Base-by-base conservation (phyloP, 768 basidiomycete genomes). In the Agaricus bisporus region DNA sequence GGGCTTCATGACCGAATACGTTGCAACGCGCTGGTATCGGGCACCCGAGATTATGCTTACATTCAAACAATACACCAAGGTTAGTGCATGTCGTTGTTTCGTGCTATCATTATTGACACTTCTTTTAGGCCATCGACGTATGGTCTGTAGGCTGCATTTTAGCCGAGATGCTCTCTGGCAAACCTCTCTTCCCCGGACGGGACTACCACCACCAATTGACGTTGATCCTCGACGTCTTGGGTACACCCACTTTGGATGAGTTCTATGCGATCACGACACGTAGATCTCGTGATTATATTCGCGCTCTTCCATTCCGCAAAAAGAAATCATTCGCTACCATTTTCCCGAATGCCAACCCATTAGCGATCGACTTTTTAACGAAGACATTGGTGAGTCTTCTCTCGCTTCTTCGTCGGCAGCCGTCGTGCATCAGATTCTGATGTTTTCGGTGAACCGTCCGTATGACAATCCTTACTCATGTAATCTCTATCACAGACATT, bases 11-110 rank as follows among this genome's bases (percentile, higher is more conserved):
- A 95, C 92, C 1, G 91, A 93, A 83, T 95, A 95, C 64, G 97
- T 99, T 46, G 95, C 97, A 2, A 98, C 97, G 22, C 78, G 97
- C 61, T 99, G 97, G 97, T 99, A 98, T 65, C 85, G 97, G 36
- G 97, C 97, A 0, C 97, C 97, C 0, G 97, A 99, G 68, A 95
- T 99, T 73, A 99, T 99, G 97, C 78, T 99, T 48, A 97, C 94
- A 9, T 98, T 98, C 78, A 95, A 97, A 67, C 89, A 97, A 67
- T 99, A 99, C 72, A 95, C 95, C 48, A 94, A 94, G 73, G 88
- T 82, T 54, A 51, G 69, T 56, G 42, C 39, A 29, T 49, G 22
- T 20, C 9, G 68, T 59, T 71, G 44, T 22, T 22, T 41, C 42
- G 26, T 49, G 41, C 10, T 35, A 8, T 36, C 2, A 12, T 3